These are phyloP conservation scores for Bacterosira constricta DNA, from an alignment of 108 stramenopile species.

Conservation along the genomic window DNA sequence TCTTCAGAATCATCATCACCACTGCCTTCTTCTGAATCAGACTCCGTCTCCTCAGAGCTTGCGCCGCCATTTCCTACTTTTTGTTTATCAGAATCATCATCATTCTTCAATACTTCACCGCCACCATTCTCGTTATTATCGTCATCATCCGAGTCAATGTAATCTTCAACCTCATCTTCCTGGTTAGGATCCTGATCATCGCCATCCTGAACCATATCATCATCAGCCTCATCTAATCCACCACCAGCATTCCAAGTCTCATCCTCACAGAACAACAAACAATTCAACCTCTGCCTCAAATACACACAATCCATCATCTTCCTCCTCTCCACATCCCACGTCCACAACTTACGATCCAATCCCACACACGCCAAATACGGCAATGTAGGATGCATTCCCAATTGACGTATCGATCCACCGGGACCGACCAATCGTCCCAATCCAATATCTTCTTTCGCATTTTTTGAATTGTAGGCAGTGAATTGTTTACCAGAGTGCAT, in stretches of 20 bases:
- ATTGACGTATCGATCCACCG: conserved; percentile 71
- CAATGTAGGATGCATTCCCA: conserved; percentile 62
- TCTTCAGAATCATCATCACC: neutral
- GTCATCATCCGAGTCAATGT: conserved; percentile 41
- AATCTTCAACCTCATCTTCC: conserved; percentile 49
- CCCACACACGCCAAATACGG: conserved; percentile 76
- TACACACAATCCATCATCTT: conserved; percentile 78
- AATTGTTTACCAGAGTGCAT: conserved; percentile 39
- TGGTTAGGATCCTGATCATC: conserved; percentile 65
- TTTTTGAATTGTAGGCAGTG: neutral
- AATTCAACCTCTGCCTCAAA: conserved; percentile 85
- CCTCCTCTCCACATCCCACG: conserved; percentile 62
- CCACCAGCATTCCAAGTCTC: conserved; percentile 21
- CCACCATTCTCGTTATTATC: conserved; percentile 14
- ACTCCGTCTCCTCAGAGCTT: no score
- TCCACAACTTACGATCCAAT: conserved; percentile 83
- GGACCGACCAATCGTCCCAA: conserved; percentile 75
- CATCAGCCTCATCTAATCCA: conserved; percentile 4
- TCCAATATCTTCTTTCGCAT: conserved; percentile 25
- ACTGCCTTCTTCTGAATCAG: neutral
- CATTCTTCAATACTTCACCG: neutral
- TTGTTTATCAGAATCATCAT: neutral
- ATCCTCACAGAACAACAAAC: conserved; percentile 72
- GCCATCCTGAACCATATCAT: conserved; percentile 30
- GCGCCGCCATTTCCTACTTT: no score